Evolutionary conservation across 2,329 filamentous ascomycete genomes (phyloP), one percentile per base, ranked within the genome.

Genomic region (Trichoderma citrinoviride): DNA sequence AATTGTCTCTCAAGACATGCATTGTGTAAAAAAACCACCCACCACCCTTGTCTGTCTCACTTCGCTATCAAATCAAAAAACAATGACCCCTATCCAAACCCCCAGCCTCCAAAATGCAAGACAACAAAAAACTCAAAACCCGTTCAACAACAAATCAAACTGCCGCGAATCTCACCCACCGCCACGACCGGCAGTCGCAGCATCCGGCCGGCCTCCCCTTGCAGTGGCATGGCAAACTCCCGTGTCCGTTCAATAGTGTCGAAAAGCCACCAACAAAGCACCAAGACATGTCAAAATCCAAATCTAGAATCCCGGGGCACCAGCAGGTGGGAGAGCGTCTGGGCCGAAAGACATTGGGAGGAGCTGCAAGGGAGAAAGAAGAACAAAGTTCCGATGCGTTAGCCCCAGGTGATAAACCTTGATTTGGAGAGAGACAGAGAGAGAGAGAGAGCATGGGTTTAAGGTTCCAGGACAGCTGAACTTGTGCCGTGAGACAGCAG

Each of bases 341-440:
- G 88, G 88, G 0, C 88, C 87, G 76, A 90, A 91, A 0, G 88
- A 90, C 71, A 89, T 75, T 1, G 88, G 88, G 43, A 91, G 80
- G 65, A 91, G 77, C 88, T 90, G 65, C 5, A 58, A 15, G 53
- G 54, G 23, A 21, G 4, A 1, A 50, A 3, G 6, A 37, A 3
- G 5, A 37, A 33, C 2, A 33, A 33, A 37, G 0, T 1, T 5
- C 33, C 33, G 33, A n/a, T 7, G 7, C 17, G 64, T 68, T 33
- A 72, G 70, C 63, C 21, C n/a, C n/a, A n/a, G 10, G 3, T 33
- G 29, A 33, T 33, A 33, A n/a, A n/a, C 7, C 7, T 7, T 33
- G 29, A 33, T 33, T 14, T 2, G 33, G 3, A 37, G 27, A 29
- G 3, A 5, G 2, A 7, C 6, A 37, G 3, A 37, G 33, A 12